Evolutionary conservation across 192 early-diverging fungal species (phyloP).

Genomic region (Coemansia sp.): DNA sequence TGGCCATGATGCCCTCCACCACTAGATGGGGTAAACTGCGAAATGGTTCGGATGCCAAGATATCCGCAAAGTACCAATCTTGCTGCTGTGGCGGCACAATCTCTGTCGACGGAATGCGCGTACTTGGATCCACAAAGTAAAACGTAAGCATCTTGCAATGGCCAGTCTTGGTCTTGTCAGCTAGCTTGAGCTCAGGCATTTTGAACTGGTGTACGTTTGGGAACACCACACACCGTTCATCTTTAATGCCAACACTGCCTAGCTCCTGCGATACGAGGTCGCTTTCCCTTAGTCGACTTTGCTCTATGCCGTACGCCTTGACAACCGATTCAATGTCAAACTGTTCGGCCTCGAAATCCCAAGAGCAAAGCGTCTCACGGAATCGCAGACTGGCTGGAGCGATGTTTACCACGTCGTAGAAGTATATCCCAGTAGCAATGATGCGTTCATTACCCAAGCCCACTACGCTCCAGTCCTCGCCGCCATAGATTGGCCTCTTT

Average conservation of each 20-base stretch:
- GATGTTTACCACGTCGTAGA: too few species aligned
- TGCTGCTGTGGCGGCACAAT: constrained; percentile 68
- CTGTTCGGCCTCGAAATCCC: neutral
- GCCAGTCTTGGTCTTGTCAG: constrained; percentile 62
- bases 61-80: constrained; percentile 33
- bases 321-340: neutral
- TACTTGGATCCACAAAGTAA: constrained; percentile 69
- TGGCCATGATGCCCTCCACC: too few species aligned
- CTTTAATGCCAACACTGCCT: constrained; percentile 33
- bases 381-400: too few species aligned
- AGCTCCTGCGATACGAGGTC: neutral
- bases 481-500: constrained; percentile 61
- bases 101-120: constrained; percentile 57
- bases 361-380: neutral
- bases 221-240: constrained; percentile 68
- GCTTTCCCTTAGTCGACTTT: constrained; percentile 19
- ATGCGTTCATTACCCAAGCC: too few species aligned
- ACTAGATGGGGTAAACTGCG: too few species aligned
- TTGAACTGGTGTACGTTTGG: constrained; percentile 72
- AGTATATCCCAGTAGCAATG: too few species aligned
- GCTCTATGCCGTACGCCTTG: constrained; percentile 33
- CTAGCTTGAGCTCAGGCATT: constrained; percentile 62
- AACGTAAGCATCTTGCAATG: constrained; percentile 69
- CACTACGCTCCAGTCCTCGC: constrained; percentile 66
- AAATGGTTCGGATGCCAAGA: too few species aligned